phyloP scores from a whole-genome alignment of 1,284 basidiomycete species.

The Golubevia pallescens region DNA sequence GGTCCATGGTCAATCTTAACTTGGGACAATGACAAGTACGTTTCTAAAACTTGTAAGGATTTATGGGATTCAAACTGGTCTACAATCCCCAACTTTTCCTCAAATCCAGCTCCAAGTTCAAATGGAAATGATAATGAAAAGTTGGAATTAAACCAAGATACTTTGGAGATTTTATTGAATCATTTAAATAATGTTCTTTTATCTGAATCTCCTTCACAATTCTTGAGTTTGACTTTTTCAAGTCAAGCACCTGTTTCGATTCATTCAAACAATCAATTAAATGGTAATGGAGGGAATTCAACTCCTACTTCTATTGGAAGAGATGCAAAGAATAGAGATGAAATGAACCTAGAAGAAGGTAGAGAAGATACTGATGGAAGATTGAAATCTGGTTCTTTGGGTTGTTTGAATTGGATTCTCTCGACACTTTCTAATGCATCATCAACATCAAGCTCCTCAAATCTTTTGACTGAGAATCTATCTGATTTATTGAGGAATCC shows the following conservation, averaged over 20 bases:
- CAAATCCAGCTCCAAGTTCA: conserved; percentile 4
- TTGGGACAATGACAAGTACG: conserved; percentile 46
- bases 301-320: conserved; percentile 13
- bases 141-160: conserved; percentile 12
- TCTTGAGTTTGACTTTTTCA: conserved; percentile 12
- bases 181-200: conserved; percentile 24
- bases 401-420: conserved; percentile 29
- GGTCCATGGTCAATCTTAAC: conserved; percentile 52
- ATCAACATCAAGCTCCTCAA: no score
- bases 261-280: no score
- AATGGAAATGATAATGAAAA: no score
- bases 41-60: conserved; percentile 31
- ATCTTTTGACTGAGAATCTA: no score
- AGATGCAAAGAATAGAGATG: conserved; percentile 60
- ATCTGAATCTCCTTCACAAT: conserved; percentile 30
- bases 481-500: no score
- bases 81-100: no score
- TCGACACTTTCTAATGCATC: not conserved
- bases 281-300: conserved; percentile 10
- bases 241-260: not conserved
- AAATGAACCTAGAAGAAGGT: conserved; percentile 56
- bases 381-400: conserved; percentile 49
- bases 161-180: conserved; percentile 20
- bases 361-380: conserved; percentile 46
- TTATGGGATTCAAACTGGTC: conserved; percentile 21